Conservation (phyloP, 129 eudicot genomes). For the Cynara cardunculus region DNA sequence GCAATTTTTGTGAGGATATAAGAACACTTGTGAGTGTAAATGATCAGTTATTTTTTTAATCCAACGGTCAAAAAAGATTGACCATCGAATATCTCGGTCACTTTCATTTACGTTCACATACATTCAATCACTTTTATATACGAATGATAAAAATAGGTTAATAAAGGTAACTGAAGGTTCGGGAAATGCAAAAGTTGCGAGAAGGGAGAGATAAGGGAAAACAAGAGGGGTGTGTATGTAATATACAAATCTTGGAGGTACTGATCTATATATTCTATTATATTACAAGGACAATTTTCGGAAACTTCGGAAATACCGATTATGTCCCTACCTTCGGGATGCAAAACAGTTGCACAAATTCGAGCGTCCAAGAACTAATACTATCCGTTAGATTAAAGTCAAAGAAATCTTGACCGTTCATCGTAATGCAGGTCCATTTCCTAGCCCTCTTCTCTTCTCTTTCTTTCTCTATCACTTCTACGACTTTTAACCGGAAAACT, state of each 20-base stretch:
- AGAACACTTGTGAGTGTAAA: too few relatives aligned
- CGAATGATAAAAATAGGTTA: too few relatives aligned
- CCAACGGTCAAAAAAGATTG: too few relatives aligned
- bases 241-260: constrained; percentile 28
- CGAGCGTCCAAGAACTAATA: not conserved
- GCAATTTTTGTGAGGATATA: too few relatives aligned
- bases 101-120: not conserved
- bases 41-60: too few relatives aligned
- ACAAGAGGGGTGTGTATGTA: not conserved
- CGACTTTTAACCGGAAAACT: constrained; percentile 8
- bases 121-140: not conserved
- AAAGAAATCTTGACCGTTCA: constrained; percentile 6
- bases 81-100: too few relatives aligned
- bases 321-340: constrained; percentile 12
- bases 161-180: too few relatives aligned
- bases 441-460: not conserved
- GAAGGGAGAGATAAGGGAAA: not conserved
- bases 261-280: constrained; percentile 6
- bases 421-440: not conserved
- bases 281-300: constrained; percentile 10
- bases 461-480: not conserved
- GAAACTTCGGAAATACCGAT: constrained; percentile 21
- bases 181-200: not conserved
- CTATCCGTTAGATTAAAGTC: constrained; percentile 21
- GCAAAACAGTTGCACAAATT: constrained; percentile 2